Evolutionary conservation across 2,329 filamentous ascomycete species (phyloP).

Genomic region (Reticulascus tulasneorum): DNA sequence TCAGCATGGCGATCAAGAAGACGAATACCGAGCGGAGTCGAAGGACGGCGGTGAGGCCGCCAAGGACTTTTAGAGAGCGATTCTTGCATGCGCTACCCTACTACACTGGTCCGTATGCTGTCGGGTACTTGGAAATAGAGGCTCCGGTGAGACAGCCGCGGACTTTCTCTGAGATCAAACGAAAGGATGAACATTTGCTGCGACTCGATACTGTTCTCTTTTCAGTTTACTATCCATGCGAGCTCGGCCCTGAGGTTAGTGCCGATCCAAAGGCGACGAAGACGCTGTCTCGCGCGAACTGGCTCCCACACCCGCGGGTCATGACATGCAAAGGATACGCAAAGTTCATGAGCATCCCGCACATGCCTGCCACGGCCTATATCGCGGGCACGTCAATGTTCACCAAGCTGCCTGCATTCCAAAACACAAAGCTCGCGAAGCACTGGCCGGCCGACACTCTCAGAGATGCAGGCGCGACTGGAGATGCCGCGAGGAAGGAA

Average conservation of each 20-base stretch:
- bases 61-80: conserved; percentile 29
- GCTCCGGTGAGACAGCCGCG: conserved; percentile 46
- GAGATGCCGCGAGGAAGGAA: conserved; percentile 25
- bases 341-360: conserved; percentile 53
- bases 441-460: conserved; percentile 45
- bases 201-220: conserved; percentile 56
- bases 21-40: conserved; percentile 7
- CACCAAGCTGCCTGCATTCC: conserved; percentile 61
- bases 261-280: conserved; percentile 33
- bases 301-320: conserved; percentile 56
- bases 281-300: conserved; percentile 51
- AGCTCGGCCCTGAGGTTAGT: conserved; percentile 22
- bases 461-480: conserved; percentile 26
- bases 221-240: conserved; percentile 62
- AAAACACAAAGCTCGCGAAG: conserved; percentile 55
- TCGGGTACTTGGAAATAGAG: conserved; percentile 66
- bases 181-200: conserved; percentile 33
- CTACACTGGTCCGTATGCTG: conserved; percentile 62
- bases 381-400: conserved; percentile 57
- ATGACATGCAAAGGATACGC: conserved; percentile 57
- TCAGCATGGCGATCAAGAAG: too few relatives aligned
- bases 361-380: conserved; percentile 44
- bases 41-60: conserved; percentile 21
- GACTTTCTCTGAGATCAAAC: conserved; percentile 35
- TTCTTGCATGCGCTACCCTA: conserved; percentile 48